Evolutionary conservation across 495 filamentous ascomycete species (phyloP).

Genomic region (Chaetomium fimeti): DNA sequence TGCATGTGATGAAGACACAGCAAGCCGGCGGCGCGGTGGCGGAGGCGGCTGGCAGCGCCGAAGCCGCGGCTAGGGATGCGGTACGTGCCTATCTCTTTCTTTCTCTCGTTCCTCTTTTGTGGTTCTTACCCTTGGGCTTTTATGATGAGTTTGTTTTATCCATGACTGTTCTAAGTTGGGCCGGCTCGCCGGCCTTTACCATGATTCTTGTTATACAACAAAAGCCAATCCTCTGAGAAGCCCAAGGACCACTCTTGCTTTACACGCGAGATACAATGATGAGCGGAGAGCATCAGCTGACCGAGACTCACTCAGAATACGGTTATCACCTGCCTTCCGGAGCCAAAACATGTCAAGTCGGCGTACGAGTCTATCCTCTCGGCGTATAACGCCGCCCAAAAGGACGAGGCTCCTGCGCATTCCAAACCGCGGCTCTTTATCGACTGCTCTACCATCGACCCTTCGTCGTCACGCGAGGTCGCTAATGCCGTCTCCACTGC

Average conservation of each 20-base stretch:
- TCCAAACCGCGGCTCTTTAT: conserved; percentile 63
- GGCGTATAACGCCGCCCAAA: conserved; percentile 7
- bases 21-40: conserved; percentile 52
- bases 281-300: conserved; percentile 16
- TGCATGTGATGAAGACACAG: conserved; percentile 55
- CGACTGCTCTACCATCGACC: conserved; percentile 85
- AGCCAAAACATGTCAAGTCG: conserved; percentile 72
- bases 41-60: conserved; percentile 55
- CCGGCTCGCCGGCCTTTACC: conserved; percentile 34
- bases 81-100: conserved; percentile 53
- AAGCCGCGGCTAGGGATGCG: conserved; percentile 66
- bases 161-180: conserved; percentile 55
- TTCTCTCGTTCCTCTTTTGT: background rate
- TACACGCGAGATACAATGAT: background rate
- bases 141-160: conserved; percentile 56
- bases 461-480: conserved; percentile 67
- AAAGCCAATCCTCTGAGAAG: conserved; percentile 39
- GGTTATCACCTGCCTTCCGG: conserved; percentile 76
- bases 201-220: conserved; percentile 51
- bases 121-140: conserved; percentile 20
- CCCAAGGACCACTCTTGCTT: background rate
- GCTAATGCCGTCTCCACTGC: conserved; percentile 60
- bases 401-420: conserved; percentile 38
- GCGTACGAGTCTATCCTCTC: conserved; percentile 66
- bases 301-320: conserved; percentile 56